Evolutionary conservation across 2,329 filamentous ascomycete genomes (phyloP).

Genomic region (Bipolaris zeicola): DNA sequence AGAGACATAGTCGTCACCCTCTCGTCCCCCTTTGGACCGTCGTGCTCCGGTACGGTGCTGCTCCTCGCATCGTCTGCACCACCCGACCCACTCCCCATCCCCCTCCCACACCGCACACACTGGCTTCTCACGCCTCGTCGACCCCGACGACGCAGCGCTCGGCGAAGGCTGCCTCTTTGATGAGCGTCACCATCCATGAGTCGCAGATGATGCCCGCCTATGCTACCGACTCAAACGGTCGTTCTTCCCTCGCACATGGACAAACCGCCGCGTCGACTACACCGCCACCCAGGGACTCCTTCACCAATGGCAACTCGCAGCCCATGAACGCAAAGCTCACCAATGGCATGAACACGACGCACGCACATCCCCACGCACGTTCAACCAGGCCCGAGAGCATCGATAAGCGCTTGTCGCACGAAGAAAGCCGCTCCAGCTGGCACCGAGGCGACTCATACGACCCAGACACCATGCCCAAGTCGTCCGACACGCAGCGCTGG

Average conservation of each 20-base stretch:
- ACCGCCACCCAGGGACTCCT: slow-evolving; percentile 25
- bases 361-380: slow-evolving; percentile 46
- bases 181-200: slow-evolving; percentile 43
- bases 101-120: slow-evolving; percentile 22
- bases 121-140: slow-evolving; percentile 35
- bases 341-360: slow-evolving; percentile 35
- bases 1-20: slow-evolving; percentile 1
- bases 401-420: slow-evolving; percentile 48
- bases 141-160: slow-evolving; percentile 34
- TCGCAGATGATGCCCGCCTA: slow-evolving; percentile 58
- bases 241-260: slow-evolving; percentile 31
- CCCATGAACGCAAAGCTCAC: slow-evolving; percentile 43
- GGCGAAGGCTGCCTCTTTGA: slow-evolving; percentile 36
- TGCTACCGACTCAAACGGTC: slow-evolving; percentile 53
- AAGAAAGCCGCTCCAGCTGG: slow-evolving; percentile 27
- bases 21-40: slow-evolving; percentile 4
- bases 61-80: slow-evolving; percentile 9
- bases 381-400: slow-evolving; percentile 39
- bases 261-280: slow-evolving; percentile 42
- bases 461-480: slow-evolving; percentile 27
- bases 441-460: slow-evolving; percentile 26
- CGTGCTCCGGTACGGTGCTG: slow-evolving; percentile 2
- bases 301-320: slow-evolving; percentile 35
- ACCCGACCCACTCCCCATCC: slow-evolving; percentile 15
- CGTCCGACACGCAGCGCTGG: slow-evolving; percentile 31